phyloP scores from a whole-genome alignment of 768 basidiomycete species.

The Kockovaella imperatae region DNA sequence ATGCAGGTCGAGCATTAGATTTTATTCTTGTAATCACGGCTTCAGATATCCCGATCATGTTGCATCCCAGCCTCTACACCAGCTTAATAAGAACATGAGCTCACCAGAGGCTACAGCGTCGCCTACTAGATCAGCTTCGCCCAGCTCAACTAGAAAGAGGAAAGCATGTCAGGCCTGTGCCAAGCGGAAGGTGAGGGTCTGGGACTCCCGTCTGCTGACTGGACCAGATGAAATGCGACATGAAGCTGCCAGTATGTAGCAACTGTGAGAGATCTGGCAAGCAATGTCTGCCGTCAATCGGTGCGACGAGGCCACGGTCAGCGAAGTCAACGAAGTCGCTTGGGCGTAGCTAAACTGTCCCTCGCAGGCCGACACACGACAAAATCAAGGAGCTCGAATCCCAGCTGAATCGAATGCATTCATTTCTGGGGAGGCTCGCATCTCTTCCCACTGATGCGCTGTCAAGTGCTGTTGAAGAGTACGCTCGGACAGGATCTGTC shows the following conservation, averaged over 20 bases:
- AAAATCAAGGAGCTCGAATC: constrained; percentile 9
- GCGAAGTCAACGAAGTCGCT: background rate
- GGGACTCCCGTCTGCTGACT: background rate
- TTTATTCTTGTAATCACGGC: too few species aligned
- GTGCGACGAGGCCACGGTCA: background rate
- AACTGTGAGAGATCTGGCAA: constrained; percentile 7
- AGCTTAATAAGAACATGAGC: background rate
- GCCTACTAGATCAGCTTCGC: too few species aligned
- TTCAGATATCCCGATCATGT: too few species aligned
- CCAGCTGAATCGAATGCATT: constrained; percentile 1
- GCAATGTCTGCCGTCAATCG: constrained; percentile 2
- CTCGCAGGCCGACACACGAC: constrained; percentile 8
- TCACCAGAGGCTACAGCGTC: background rate
- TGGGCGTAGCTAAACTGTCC: background rate
- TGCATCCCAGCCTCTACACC: background rate
- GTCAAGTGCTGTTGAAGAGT: background rate
- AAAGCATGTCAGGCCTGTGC: constrained; percentile 10
- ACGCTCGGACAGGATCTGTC: background rate
- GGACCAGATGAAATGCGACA: constrained; percentile 12
- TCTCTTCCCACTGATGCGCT: background rate
- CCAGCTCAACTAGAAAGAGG: background rate
- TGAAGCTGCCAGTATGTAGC: constrained; percentile 3
- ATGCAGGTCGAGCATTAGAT: background rate
- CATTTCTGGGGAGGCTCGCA: background rate
- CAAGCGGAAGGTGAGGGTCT: constrained; percentile 6